These are phyloP conservation scores for Pseudogymnoascus pannorum DNA, from an alignment of 2,329 filamentous ascomycete genomes.

Conservation along the genomic window DNA sequence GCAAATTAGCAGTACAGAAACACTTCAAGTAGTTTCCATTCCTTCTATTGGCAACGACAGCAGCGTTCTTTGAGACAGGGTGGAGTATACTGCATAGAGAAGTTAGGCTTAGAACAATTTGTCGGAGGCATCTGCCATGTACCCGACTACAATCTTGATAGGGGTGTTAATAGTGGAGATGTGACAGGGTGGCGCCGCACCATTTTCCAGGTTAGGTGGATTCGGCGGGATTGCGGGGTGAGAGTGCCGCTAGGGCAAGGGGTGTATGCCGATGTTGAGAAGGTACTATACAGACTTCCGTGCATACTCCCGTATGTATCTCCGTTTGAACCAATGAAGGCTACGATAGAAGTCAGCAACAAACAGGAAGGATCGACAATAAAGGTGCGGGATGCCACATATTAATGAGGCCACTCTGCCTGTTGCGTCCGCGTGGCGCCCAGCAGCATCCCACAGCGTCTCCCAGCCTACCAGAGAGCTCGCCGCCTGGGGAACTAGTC, in stretches of 20 bases:
- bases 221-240: constrained; percentile 4
- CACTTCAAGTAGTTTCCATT: not conserved
- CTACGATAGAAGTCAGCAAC: not conserved
- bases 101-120: not conserved
- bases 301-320: constrained; percentile 2
- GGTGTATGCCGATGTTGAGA: constrained; percentile 2
- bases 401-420: constrained; percentile 1
- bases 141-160: not conserved
- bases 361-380: not conserved
- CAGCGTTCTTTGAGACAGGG: not conserved
- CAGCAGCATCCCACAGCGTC: not conserved
- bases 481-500: not conserved
- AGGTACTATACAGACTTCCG: not conserved
- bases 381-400: not conserved
- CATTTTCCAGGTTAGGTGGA: not conserved
- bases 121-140: not conserved
- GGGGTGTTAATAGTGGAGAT: not conserved
- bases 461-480: not conserved
- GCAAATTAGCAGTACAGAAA: not conserved
- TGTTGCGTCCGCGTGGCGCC: constrained; percentile 4
- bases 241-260: constrained; percentile 1
- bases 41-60: not conserved
- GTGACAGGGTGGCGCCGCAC: not conserved
- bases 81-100: not conserved
- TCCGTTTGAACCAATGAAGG: not conserved